Base-by-base conservation (phyloP, 768 basidiomycete genomes). In the Kwoniella dendrophila region DNA sequence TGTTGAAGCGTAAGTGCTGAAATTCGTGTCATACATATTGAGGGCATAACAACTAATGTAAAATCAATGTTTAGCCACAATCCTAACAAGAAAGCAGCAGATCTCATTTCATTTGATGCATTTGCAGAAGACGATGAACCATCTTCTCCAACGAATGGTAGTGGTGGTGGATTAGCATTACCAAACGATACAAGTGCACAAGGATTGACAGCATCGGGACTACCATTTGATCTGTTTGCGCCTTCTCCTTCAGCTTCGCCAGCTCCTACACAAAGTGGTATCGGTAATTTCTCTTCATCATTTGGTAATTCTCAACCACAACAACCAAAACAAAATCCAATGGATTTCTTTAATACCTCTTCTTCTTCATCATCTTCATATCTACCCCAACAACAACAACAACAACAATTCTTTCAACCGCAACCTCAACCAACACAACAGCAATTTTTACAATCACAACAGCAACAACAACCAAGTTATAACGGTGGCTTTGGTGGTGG, bases 21-120 rank as follows among this genome's bases (percentile, higher is more conserved):
- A 11, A 7, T 80, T 86, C 24, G 86, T 86, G 60, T 87, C 88
- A 33, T 32, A 38, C 24, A 40, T 33, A 27, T 10, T 7, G 43
- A 24, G 34, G 11, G 20, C n/a, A 3, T 14, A 26, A 20, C 34
- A 56, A 34, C 50, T 29, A 34, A 43, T 44, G 20, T n/a, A 6
- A 4, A 32, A 16, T 40, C 34, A 3, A 12, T 36, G 16, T 16
- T 3, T 63, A 78, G 75, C 4, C 59, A 70, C 63, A 77, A 78
- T 61, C 77, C 75, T 8, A 74, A 74, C 43, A 64, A 74, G 64
- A 78, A 78, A 66, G 72, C 74, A 5, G 70, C 74, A 16, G 73
- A 75, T 53, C 74, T 80, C 44, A 80, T 80, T 60, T 76, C 75
- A 1, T 80, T 80, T 54, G 79, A 80, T 58, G 79, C 74, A 11